Conservation (phyloP, 352 stramenopile species). For the Saprolegnia diclina region DNA sequence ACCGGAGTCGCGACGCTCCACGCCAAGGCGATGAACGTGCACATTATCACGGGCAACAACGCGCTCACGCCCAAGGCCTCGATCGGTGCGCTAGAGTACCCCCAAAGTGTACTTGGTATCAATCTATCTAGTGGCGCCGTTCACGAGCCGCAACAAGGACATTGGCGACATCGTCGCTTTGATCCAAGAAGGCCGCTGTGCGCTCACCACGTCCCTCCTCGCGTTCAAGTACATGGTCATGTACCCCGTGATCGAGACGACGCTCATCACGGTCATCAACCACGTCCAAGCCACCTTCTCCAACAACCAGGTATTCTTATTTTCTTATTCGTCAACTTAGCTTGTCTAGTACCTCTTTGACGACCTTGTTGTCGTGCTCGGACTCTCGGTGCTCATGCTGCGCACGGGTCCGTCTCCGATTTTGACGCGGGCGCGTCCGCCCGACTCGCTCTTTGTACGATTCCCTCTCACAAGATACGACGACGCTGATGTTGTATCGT, state of each 20-base stretch:
- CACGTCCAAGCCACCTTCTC: conserved; percentile 59
- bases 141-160: conserved; percentile 80
- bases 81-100: conserved; percentile 28
- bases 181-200: conserved; percentile 82
- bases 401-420: conserved; percentile 39
- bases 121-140: conserved; percentile 69
- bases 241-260: conserved; percentile 86
- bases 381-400: conserved; percentile 68
- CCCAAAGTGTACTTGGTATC: not conserved
- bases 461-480: not conserved
- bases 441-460: conserved; percentile 50
- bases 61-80: conserved; percentile 81
- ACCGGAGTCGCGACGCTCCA: conserved; percentile 77
- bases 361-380: conserved; percentile 63
- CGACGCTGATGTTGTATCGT: not conserved
- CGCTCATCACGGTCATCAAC: conserved; percentile 59
- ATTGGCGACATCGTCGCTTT: conserved; percentile 81
- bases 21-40: conserved; percentile 64
- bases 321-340: not conserved
- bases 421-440: conserved; percentile 41
- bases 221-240: conserved; percentile 91
- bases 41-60: conserved; percentile 88
- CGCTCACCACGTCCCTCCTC: conserved; percentile 83
- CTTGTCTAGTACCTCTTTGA: conserved; percentile 57
- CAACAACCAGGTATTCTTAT: conserved; percentile 40